Evolutionary conservation across 441 rosid species (phyloP), one percentile per base, ranked within the genome.

Genomic region (Pelargonium myrrhifolium): DNA sequence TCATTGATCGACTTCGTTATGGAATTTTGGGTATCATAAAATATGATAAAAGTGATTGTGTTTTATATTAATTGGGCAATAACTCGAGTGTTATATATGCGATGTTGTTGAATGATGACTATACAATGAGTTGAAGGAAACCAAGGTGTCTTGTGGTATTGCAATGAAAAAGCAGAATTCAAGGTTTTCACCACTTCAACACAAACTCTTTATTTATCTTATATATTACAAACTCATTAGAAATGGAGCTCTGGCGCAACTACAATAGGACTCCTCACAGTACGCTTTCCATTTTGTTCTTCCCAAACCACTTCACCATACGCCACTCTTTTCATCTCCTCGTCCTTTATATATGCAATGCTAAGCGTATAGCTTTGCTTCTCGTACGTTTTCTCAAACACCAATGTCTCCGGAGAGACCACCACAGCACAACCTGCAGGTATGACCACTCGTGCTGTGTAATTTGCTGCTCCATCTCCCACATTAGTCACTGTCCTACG

Each of bases 221-320:
- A 45, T 45, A 45, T 45, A 45, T 31, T 6, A 28, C 4, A 28
- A 28, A 3, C 2, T 0, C 37, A 31, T 31, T 7, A 31, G 37
- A 31, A 31, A 31, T 4, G 0, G 37, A 31, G 37, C 37, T 31
- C 37, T 5, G 37, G 37, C 0, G 53, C 14, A 47, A 82, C 61
- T 9, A 66, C 78, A 62, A 83, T 71, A 6, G 87, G 84, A 58
- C 88, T 82, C 70, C 78, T 78, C 1, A 77, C 86, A 0, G 6
- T 56, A 68, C 69, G 77, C 0, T 68, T 53, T 0, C 78, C 87
- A 61, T 66, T 69, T n/a, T 43, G 62, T 74, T 80, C 85, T 3
- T 63, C 26, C 86, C 86, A 85, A 62, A 70, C 66, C 10, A 82
- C 31, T 8, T 76, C 80, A 68, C 89, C 84, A 70, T 15, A 72